phyloP scores from a whole-genome alignment of 2,329 filamentous ascomycete species.

The Colletotrichum tropicicola region DNA sequence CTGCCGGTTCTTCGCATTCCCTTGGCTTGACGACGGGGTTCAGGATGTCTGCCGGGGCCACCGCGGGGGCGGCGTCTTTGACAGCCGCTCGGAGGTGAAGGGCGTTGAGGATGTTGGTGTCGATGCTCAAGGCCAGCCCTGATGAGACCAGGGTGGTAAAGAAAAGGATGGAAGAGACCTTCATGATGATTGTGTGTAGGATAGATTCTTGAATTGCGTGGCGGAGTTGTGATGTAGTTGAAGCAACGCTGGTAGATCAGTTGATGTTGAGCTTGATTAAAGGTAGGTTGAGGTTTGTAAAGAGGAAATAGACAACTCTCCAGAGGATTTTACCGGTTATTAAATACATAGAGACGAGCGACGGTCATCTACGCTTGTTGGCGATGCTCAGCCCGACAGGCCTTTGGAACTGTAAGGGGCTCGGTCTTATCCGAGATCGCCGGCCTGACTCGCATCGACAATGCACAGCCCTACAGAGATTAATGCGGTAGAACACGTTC shows the following conservation, averaged over 20 bases:
- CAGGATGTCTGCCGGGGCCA: not conserved
- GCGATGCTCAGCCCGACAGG: too few species aligned
- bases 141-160: not conserved
- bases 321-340: not conserved
- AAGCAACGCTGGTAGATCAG: too few species aligned
- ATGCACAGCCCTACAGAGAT: slow-evolving; percentile 6
- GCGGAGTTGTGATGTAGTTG: not conserved
- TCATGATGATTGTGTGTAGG: not conserved
- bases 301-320: not conserved
- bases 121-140: not conserved
- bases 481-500: not conserved
- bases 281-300: not conserved
- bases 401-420: not conserved
- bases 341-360: not conserved
- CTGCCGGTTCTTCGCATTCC: slow-evolving; percentile 13
- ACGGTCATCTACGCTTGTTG: not conserved
- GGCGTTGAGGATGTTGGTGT: not conserved
- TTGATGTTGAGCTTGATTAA: not conserved
- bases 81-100: not conserved
- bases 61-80: not conserved
- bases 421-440: not conserved
- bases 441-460: not conserved
- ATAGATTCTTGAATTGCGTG: not conserved
- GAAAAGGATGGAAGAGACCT: not conserved
- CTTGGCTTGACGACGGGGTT: not conserved